A percentile compares a stretch with the other conserved stretches of the same genome.
Evolutionary conservation across 2,329 filamentous ascomycete species (phyloP).

Genomic region (Elsinoe ampelina): DNA sequence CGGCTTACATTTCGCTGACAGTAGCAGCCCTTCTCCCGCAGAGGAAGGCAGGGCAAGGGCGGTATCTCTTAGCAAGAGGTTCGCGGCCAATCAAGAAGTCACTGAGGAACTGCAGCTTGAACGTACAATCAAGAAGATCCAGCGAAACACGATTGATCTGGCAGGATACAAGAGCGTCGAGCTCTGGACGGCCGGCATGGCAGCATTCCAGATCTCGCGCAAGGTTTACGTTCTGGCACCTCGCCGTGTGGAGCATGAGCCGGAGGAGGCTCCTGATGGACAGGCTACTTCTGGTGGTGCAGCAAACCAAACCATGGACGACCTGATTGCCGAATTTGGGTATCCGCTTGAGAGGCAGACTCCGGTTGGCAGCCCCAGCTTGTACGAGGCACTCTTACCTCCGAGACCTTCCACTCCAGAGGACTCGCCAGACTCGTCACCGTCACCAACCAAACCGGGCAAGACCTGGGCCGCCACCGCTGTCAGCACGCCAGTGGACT

Average conservation of each 20-base stretch:
- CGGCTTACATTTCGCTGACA: neutral
- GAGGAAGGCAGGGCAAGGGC: slow-evolving; percentile 22
- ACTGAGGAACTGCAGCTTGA: slow-evolving; percentile 22
- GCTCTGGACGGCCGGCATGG: slow-evolving; percentile 31
- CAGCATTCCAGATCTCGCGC: slow-evolving; percentile 25
- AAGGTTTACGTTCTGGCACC: slow-evolving; percentile 20
- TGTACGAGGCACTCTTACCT: neutral
- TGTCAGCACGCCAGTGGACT: slow-evolving; percentile 1
- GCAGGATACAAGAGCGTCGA: slow-evolving; percentile 26
- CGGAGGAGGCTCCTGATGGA: neutral
- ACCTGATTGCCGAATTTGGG: neutral
- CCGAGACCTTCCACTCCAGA: neutral
- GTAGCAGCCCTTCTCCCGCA: slow-evolving; percentile 13
- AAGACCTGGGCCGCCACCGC: slow-evolving; percentile 2
- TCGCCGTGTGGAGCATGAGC: neutral
- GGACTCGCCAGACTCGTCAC: neutral
- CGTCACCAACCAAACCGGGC: neutral
- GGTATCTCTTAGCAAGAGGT: slow-evolving; percentile 12
- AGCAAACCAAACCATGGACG: neutral
- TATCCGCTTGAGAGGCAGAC: slow-evolving; percentile 1
- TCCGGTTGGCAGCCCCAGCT: neutral
- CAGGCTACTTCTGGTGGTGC: neutral
- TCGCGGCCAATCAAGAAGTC: neutral
- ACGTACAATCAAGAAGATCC: slow-evolving; percentile 31
- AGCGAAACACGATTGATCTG: slow-evolving; percentile 30